A percentile compares a stretch with the other conserved stretches of the same genome.
phyloP scores from a whole-genome alignment of 176 grass and related monocot genomes.

The Cenchrus purpureus region DNA sequence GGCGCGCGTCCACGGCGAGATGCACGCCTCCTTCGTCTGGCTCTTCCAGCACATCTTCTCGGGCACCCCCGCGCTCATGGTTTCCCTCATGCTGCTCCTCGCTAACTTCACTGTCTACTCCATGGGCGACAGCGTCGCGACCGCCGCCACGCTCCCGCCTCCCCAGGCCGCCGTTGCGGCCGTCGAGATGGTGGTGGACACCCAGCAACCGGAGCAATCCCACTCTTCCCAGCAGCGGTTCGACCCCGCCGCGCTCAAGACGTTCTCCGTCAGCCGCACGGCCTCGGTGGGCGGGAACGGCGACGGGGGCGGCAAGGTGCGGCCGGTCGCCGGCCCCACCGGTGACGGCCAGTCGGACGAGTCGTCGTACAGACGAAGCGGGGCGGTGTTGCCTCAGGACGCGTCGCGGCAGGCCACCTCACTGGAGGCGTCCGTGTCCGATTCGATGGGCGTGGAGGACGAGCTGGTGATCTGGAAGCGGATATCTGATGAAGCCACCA shows the following conservation, averaged over 20 bases:
- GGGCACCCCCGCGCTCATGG: slow-evolving; percentile 87
- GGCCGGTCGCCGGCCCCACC: slow-evolving; percentile 66
- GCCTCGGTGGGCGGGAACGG: slow-evolving; percentile 65
- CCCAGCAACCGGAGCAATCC: slow-evolving; percentile 33
- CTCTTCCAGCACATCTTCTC: slow-evolving; percentile 98
- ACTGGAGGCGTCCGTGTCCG: slow-evolving; percentile 20
- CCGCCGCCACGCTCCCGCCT: slow-evolving; percentile 44
- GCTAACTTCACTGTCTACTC: slow-evolving; percentile 97
- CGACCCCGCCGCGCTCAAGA: slow-evolving; percentile 43
- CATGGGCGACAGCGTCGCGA: slow-evolving; percentile 53
- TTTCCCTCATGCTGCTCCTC: slow-evolving; percentile 95
- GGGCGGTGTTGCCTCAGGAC: slow-evolving; percentile 42
- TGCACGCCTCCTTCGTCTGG: slow-evolving; percentile 97
- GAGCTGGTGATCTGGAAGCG: slow-evolving; percentile 60
- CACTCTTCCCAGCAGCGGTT: slow-evolving; percentile 32
- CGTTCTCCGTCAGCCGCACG: slow-evolving; percentile 50
- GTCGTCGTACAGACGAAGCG: slow-evolving; percentile 32
- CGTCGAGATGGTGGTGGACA: slow-evolving; percentile 52
- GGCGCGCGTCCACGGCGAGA: slow-evolving; percentile 68
- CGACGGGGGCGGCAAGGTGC: slow-evolving; percentile 71
- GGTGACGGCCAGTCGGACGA: slow-evolving; percentile 70
- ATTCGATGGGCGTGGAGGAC: slow-evolving; percentile 29
- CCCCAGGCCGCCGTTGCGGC: slow-evolving; percentile 12
- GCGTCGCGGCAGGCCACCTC: slow-evolving; percentile 14
- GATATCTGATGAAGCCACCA: slow-evolving; percentile 64